Conservation (phyloP, 1,139 yeast genomes). For the Pneumocystis jirovecii region DNA sequence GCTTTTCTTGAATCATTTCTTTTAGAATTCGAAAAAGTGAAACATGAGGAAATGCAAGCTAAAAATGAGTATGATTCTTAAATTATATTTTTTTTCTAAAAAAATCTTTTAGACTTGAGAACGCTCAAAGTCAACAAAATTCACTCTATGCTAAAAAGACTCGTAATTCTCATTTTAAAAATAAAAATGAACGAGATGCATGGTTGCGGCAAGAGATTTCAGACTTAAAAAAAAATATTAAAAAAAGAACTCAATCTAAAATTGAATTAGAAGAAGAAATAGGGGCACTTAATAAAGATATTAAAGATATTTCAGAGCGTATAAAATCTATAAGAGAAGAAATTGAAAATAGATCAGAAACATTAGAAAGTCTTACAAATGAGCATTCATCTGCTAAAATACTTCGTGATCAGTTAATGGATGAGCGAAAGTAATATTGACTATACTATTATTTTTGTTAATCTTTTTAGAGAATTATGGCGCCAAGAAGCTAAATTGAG, state of each 20-base stretch:
- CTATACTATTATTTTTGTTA: not conserved
- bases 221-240: slow-evolving; percentile 26
- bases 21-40: slow-evolving; percentile 27
- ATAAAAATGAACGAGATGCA: slow-evolving; percentile 44
- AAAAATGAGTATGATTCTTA: slow-evolving; percentile 21
- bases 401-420: slow-evolving; percentile 31
- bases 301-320: slow-evolving; percentile 20
- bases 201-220: slow-evolving; percentile 48
- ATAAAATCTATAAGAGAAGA: slow-evolving; percentile 15
- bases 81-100: not conserved
- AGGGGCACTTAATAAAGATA: slow-evolving; percentile 10
- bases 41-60: slow-evolving; percentile 32
- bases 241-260: slow-evolving; percentile 14
- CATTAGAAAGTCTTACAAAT: slow-evolving; percentile 8
- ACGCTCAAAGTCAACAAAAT: slow-evolving; percentile 41
- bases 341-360: slow-evolving; percentile 5
- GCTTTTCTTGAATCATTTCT: slow-evolving; percentile 26
- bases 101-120: slow-evolving; percentile 17
- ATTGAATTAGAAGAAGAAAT: slow-evolving; percentile 21
- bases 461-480: slow-evolving; percentile 37
- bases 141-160: slow-evolving; percentile 61
- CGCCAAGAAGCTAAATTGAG: slow-evolving; percentile 56
- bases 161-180: slow-evolving; percentile 45
- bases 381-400: slow-evolving; percentile 7
- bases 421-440: slow-evolving; percentile 38